Evolutionary conservation across 371 early-diverging fungal genomes (phyloP), one percentile per base, ranked within the genome.

Genomic region (Mortierella sp.): DNA sequence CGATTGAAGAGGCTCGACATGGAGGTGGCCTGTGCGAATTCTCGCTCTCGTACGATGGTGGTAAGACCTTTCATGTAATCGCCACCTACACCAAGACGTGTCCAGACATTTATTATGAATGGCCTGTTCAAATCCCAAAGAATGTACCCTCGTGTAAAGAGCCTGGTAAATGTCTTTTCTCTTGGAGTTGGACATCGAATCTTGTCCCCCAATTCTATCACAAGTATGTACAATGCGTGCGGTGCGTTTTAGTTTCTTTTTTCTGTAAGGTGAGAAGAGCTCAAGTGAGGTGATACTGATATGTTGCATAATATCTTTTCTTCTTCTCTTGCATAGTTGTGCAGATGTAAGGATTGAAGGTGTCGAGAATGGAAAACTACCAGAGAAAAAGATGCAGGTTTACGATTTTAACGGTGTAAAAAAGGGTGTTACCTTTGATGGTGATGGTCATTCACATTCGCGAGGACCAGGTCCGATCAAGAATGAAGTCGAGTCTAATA

Each of bases 11-110:
- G n/a, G 21, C 64, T 7, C 26, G n/a, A 12, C 84, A 84, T 62
- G 75, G 75, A 43, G 88, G 88, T 57, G 88, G 91, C 7, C 85
- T 86, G 58, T 89, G 91, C 67, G 85, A 89, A 72, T 90, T 90
- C 60, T 74, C 91, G 1, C 66, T 91, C 21, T 85, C 85, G 14
- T 86, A 86, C 52, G 87, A 91, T 66, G 84, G 82, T 48, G 90
- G 85, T 23, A 70, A 75, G 16, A 83, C 81, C 16, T 90, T 85
- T 59, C 86, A 86, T 4, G 87, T 86, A 4, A 44, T 90, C 19
- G 72, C 85, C 11, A 19, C 43, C 18, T 28, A 15, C 12, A 1
- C 47, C 14, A 16, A 29, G 4, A 4, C 21, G 9, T 64, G 16
- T 47, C 9, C 25, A 14, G 18, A 2, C 7, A 66, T n/a, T 37